Base-by-base conservation (phyloP, 2,329 filamentous ascomycete species). In the Botryotinia calthae region DNA sequence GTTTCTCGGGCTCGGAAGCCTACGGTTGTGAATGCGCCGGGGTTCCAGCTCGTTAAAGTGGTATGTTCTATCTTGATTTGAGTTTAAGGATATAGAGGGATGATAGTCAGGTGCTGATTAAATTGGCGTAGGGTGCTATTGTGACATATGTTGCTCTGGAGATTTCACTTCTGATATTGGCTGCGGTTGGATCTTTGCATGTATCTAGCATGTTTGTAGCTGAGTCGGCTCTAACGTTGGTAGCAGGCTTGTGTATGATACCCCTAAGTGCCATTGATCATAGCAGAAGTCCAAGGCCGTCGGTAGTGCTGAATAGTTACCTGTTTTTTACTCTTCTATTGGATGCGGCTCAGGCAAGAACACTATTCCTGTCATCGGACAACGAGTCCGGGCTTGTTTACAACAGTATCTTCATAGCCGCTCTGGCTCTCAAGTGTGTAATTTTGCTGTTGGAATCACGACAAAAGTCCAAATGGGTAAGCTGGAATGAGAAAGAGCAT, bases 1-100 rank as follows among this genome's bases (percentile, higher is more conserved):
- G 25, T 77, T 58, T 79, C 74, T 14, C 79, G 78, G 68, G 73
- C 73, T 51, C 76, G 77, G 54, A 82, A 80, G 74, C 80, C 81
- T 9, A 77, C 70, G 3, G 75, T 81, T 46, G 79, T 82, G 40
- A 75, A 81, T 72, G 80, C 78, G 9, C 75, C 77, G 5, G 63
- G 73, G 16, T 77, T 80, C 48, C 79, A 77, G 67, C 72, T 79
- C 37, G 75, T 80, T 46, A 81, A 81, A 77, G 56, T 76, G 73
- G 79, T 80, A 79, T 63, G 71, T 42, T 70, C 9, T 59, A 65
- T n/a, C 66, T 56, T n/a, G 68, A 58, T 40, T 61, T 4, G 56
- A 58, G 34, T n/a, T 25, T 6, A 9, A 31, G 25, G 14, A 14
- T 5, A 20, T 56, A 18, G 48, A 54, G 48, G 2, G 25, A 14